These are phyloP conservation scores for Monosporascus sp. DNA, from an alignment of 2,329 filamentous ascomycete species.

Conservation along the genomic window DNA sequence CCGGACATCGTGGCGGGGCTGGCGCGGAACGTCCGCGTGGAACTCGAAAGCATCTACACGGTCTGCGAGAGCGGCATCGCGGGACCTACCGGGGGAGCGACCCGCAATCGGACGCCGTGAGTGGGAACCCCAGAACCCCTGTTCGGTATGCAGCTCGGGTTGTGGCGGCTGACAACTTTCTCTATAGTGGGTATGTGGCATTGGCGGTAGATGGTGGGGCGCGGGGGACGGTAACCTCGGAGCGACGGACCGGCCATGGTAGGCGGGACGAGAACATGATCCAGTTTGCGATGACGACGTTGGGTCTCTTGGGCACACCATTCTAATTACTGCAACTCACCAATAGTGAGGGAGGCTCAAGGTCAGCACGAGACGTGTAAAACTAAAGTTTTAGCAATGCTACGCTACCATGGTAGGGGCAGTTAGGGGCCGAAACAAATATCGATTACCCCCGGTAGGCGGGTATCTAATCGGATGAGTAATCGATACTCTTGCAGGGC, in stretches of 20 bases:
- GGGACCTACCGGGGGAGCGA: constrained; percentile 55
- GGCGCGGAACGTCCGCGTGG: constrained; percentile 51
- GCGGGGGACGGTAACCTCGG: constrained; percentile 45
- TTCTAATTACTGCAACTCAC: constrained; percentile 20
- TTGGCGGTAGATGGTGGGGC: constrained; percentile 50
- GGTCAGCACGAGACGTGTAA: constrained; percentile 36
- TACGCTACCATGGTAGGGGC: too few species aligned
- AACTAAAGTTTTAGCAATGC: constrained; percentile 5
- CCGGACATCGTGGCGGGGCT: constrained; percentile 50
- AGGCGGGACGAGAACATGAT: constrained; percentile 57
- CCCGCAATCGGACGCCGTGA: constrained; percentile 48
- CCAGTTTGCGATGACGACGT: constrained; percentile 51
- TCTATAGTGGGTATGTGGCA: constrained; percentile 52
- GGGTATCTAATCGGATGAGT: too few species aligned
- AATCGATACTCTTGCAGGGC: too few species aligned
- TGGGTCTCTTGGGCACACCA: constrained; percentile 52
- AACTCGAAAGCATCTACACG: constrained; percentile 50
- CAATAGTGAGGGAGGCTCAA: constrained; percentile 17
- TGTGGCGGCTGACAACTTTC: neutral
- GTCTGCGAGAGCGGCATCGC: constrained; percentile 58
- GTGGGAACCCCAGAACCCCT: constrained; percentile 16
- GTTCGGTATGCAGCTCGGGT: neutral
- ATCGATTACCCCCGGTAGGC: too few species aligned
- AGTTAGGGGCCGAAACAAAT: too few species aligned
- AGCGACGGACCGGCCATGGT: constrained; percentile 50